These are phyloP conservation scores for Coemansia sp. DNA, from an alignment of 192 early-diverging fungal genomes.

Conservation along the genomic window DNA sequence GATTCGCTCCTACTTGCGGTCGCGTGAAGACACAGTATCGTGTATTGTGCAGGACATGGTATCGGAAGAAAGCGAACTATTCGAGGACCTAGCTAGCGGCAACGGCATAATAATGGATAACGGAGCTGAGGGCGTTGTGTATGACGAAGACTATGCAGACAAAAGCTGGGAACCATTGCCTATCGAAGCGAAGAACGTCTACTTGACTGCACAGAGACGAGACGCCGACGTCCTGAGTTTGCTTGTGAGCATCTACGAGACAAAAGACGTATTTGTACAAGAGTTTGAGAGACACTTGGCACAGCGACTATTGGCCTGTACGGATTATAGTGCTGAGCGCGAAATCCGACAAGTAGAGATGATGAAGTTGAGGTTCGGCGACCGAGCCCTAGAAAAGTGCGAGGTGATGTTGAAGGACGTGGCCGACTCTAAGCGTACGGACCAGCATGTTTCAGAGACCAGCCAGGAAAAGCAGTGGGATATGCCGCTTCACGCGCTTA, in stretches of 20 bases:
- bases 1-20: constrained; percentile 66
- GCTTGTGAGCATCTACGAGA: constrained; percentile 73
- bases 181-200: constrained; percentile 56
- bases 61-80: constrained; percentile 63
- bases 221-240: constrained; percentile 69
- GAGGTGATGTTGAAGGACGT: constrained; percentile 86
- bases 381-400: constrained; percentile 63
- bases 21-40: constrained; percentile 67
- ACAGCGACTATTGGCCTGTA: constrained; percentile 52
- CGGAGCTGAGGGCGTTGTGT: constrained; percentile 49
- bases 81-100: constrained; percentile 52
- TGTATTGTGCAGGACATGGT: constrained; percentile 72
- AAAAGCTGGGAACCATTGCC: constrained; percentile 70
- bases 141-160: constrained; percentile 58
- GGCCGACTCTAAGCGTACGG: constrained; percentile 71
- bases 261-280: constrained; percentile 67
- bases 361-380: constrained; percentile 76
- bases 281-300: constrained; percentile 73
- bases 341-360: constrained; percentile 74
- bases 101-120: constrained; percentile 15
- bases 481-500: constrained; percentile 42
- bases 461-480: constrained; percentile 13
- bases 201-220: constrained; percentile 30
- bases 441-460: constrained; percentile 57
- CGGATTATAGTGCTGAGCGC: constrained; percentile 59